These are phyloP conservation scores for Eragrostis nindensis DNA, from an alignment of 176 grass and related monocot genomes.

Conservation along the genomic window DNA sequence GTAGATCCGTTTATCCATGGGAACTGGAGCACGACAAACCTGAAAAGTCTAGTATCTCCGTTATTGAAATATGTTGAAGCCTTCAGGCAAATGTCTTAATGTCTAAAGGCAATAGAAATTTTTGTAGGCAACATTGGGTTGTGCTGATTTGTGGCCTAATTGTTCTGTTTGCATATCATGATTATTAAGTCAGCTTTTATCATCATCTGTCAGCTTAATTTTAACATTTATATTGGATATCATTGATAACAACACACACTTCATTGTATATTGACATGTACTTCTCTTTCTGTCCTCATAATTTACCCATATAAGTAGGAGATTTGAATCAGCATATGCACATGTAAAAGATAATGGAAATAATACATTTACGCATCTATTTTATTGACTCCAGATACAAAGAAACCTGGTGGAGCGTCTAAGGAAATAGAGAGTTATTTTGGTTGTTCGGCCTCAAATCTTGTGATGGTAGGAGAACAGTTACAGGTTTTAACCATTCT, in stretches of 20 bases:
- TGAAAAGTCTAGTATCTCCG: background rate
- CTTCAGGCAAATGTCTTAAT: background rate
- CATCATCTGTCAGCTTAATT: background rate
- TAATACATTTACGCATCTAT: constrained; percentile 4
- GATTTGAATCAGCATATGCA: background rate
- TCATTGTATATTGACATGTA: background rate
- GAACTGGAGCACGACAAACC: background rate
- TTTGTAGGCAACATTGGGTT: background rate
- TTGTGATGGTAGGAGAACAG: constrained; percentile 71
- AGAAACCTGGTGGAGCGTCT: constrained; percentile 85
- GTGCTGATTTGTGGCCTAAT: constrained; percentile 22
- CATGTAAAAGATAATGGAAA: constrained; percentile 1
- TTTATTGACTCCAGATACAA: constrained; percentile 63
- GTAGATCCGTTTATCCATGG: constrained; percentile 25
- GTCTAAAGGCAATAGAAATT: background rate
- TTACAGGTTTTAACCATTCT: background rate
- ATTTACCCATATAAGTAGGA: constrained; percentile 1
- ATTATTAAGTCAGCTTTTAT: background rate
- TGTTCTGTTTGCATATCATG: constrained; percentile 6
- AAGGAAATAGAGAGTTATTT: constrained; percentile 96
- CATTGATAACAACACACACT: background rate
- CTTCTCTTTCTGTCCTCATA: background rate
- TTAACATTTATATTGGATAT: background rate
- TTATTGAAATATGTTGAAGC: background rate
- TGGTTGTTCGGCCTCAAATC: constrained; percentile 75